Base-by-base conservation (phyloP, 345 rosid species). In the Sapria himalayana region DNA sequence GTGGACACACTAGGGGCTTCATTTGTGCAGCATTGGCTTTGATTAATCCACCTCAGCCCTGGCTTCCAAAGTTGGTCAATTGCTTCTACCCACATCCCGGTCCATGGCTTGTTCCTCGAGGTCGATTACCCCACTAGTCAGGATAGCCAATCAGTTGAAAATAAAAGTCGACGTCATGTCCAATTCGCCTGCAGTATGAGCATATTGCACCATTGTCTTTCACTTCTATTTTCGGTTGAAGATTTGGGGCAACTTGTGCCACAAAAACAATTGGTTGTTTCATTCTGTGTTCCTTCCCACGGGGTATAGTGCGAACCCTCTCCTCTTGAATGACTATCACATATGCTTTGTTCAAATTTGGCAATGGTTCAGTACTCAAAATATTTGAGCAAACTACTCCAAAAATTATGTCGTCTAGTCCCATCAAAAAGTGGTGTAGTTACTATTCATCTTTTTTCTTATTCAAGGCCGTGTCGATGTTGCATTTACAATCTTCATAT, bases 401-500 rank as follows among this genome's bases (percentile, higher is more conserved):
- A n/a, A n/a, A n/a, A n/a, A n/a, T n/a, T 3, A 2, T 13, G 2
- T 42, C 46, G 17, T 42, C 46, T 3, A 42, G n/a, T 0, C 46
- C 34, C 34, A 42, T 42, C 34, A 46, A 15, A 4, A 46, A 46
- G 3, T 46, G 32, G 24, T 46, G 32, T 7, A 34, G 8, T 18
- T 22, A 20, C 5, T 46, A 14, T 33, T 46, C 40, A 10, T 46
- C 50, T 7, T 31, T 19, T 9, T 45, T 33, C 19, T 4, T 19
- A 2, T 33, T 32, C 1, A 25, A 10, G 10, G 14, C 31, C 1
- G 24, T 11, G 2, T 5, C 9, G 6, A 34, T 4, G 3, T 34
- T 34, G 15, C 41, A 21, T 10, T 22, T 46, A 10, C 41, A 46
- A 7, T 7, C 10, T 0, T 3, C 12, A n/a, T 16, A 33, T 46